Conservation (phyloP, 169 alveolate species). For the Cyclospora cayetanensis region DNA sequence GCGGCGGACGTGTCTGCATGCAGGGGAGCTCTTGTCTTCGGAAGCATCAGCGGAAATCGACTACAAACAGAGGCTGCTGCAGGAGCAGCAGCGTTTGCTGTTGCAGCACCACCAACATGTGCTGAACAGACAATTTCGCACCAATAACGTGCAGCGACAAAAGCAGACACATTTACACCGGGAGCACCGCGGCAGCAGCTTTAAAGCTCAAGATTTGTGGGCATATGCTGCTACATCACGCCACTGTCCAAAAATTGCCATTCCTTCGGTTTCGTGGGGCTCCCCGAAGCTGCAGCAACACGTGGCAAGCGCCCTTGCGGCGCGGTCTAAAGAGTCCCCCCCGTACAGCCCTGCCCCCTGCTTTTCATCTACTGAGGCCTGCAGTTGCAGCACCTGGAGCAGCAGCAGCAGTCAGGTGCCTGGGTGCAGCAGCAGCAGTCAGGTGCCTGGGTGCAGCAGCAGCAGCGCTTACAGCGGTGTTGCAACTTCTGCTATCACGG, state of each 20-base stretch:
- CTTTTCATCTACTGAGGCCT: not conserved
- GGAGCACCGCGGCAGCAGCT: not conserved
- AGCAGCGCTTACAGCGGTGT: not conserved
- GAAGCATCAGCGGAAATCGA: not conserved
- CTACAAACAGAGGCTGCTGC: not conserved
- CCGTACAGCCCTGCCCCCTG: not conserved
- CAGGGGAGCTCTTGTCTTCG: too few species aligned
- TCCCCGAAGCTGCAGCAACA: not conserved
- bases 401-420: not conserved
- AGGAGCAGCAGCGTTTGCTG: not conserved
- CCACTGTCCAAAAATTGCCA: too few species aligned
- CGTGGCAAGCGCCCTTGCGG: not conserved
- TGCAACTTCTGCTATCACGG: not conserved
- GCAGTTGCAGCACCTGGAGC: too few species aligned
- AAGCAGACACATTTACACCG: not conserved
- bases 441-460: too few species aligned
- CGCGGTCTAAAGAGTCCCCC: not conserved
- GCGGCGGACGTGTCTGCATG: too few species aligned
- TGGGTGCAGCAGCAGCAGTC: not conserved
- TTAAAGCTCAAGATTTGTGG: too few species aligned
- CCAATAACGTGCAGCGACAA: not conserved
- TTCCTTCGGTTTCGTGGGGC: not conserved
- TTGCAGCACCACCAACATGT: conserved; percentile 4
- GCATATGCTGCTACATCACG: too few species aligned
- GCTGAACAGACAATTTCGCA: not conserved